These are phyloP conservation scores for Oryza glaberrima DNA, from an alignment of 176 grass and related monocot genomes.

Conservation along the genomic window DNA sequence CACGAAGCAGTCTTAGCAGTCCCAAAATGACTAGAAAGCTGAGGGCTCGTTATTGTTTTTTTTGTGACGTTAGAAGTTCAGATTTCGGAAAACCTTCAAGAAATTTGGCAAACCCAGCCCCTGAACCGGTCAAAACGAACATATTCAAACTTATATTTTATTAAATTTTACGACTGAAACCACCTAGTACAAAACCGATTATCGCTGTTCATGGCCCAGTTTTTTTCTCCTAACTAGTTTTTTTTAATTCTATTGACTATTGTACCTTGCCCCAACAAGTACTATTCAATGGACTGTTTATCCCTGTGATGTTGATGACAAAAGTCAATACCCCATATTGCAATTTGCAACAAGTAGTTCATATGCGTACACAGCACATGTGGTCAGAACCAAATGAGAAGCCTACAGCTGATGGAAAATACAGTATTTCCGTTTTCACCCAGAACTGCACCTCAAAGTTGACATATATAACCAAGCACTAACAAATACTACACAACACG, in stretches of 20 bases:
- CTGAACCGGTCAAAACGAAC: too few species aligned
- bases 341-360: too few species aligned
- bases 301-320: not conserved
- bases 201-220: not conserved
- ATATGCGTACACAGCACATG: too few species aligned
- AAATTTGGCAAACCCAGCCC: too few species aligned
- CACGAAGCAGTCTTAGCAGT: too few species aligned
- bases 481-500: not conserved
- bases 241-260: not conserved
- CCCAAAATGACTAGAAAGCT: too few species aligned
- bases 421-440: not conserved
- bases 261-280: not conserved
- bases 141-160: too few species aligned
- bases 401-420: not conserved
- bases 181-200: not conserved
- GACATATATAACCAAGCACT: not conserved
- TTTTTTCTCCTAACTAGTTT: not conserved
- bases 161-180: not conserved
- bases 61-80: too few species aligned
- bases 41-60: too few species aligned
- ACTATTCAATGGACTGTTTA: not conserved
- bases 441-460: not conserved
- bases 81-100: too few species aligned
- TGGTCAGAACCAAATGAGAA: too few species aligned
- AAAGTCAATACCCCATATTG: not conserved